These are phyloP conservation scores for Malus hybrid DNA, from an alignment of 331 rosid genomes.

Conservation along the genomic window DNA sequence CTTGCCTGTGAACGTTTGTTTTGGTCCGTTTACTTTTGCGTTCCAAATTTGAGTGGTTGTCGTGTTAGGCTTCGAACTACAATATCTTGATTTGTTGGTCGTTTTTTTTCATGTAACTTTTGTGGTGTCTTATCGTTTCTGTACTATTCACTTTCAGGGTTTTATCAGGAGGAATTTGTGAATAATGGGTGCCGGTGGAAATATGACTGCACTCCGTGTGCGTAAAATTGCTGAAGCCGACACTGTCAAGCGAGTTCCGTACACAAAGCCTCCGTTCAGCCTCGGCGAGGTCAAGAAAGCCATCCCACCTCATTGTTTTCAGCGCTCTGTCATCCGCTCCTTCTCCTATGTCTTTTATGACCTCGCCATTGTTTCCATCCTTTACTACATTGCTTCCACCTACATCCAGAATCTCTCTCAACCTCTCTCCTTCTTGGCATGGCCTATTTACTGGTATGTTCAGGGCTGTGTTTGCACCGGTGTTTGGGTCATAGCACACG, in stretches of 20 bases:
- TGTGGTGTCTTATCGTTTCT: neutral
- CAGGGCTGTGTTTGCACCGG: slow-evolving; percentile 78
- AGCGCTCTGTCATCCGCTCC: slow-evolving; percentile 59
- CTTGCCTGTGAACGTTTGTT: neutral
- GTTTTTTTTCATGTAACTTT: neutral
- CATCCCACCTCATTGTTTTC: slow-evolving; percentile 71
- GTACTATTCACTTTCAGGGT: neutral
- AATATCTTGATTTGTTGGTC: neutral
- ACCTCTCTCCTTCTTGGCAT: slow-evolving; percentile 40
- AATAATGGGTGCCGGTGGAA: slow-evolving; percentile 84
- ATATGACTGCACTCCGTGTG: slow-evolving; percentile 46
- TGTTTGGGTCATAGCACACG: slow-evolving; percentile 75
- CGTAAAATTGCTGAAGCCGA: slow-evolving; percentile 31
- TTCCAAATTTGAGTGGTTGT: neutral
- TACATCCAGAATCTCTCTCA: slow-evolving; percentile 35
- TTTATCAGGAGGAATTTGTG: neutral
- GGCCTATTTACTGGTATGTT: slow-evolving; percentile 50
- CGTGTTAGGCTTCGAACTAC: neutral
- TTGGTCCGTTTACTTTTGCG: neutral
- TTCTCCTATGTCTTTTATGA: slow-evolving; percentile 61
- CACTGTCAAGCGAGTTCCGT: slow-evolving; percentile 48
- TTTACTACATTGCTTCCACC: slow-evolving; percentile 44
- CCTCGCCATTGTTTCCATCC: slow-evolving; percentile 31
- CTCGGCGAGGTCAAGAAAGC: slow-evolving; percentile 60
- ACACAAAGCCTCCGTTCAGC: slow-evolving; percentile 51